Percentiles rank a stretch among this genome's conserved stretches.
Conservation (phyloP, 805 yeast genomes). For the Sungouiozyma ichnusensis region DNA sequence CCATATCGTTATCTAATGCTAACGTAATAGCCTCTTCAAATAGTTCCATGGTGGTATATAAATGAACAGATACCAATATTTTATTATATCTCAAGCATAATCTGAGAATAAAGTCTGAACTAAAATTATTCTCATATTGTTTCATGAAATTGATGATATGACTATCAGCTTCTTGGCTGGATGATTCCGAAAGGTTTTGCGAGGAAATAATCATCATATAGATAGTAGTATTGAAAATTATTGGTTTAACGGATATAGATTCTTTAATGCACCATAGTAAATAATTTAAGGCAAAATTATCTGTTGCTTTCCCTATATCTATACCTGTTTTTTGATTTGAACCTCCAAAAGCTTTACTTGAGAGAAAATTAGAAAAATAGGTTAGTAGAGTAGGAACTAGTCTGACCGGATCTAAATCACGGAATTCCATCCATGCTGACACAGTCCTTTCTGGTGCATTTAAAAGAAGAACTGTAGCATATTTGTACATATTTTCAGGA, state of each 20-base stretch:
- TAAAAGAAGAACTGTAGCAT: constrained; percentile 56
- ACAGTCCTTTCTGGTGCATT: constrained; percentile 63
- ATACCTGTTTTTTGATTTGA: constrained; percentile 14
- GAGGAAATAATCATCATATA: constrained; percentile 45
- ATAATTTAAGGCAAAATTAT: constrained; percentile 59
- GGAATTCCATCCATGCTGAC: constrained; percentile 60
- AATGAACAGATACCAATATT: constrained; percentile 55
- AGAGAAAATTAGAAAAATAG: constrained; percentile 39
- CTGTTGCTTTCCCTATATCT: constrained; percentile 30
- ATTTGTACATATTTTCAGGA: constrained; percentile 45
- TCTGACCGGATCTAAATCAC: constrained; percentile 44
- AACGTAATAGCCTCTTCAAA: constrained; percentile 74
- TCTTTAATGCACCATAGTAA: constrained; percentile 44
- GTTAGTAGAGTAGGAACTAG: constrained; percentile 68
- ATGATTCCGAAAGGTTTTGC: constrained; percentile 10
- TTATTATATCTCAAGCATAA: constrained; percentile 53
- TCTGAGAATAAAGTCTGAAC: constrained; percentile 65
- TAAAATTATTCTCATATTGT: constrained; percentile 32
- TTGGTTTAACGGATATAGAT: constrained; percentile 30
- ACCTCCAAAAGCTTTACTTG: constrained; percentile 3
- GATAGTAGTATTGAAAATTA: constrained; percentile 60
- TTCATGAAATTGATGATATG: constrained; percentile 42
- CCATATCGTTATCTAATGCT: constrained; percentile 50
- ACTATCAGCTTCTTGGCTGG: constrained; percentile 11
- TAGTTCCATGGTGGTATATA: constrained; percentile 57